Percentiles rank a stretch among this genome's conserved stretches.
These are phyloP conservation scores for Apiospora malaysiana DNA, from an alignment of 2,329 filamentous ascomycete genomes.

Conservation along the genomic window DNA sequence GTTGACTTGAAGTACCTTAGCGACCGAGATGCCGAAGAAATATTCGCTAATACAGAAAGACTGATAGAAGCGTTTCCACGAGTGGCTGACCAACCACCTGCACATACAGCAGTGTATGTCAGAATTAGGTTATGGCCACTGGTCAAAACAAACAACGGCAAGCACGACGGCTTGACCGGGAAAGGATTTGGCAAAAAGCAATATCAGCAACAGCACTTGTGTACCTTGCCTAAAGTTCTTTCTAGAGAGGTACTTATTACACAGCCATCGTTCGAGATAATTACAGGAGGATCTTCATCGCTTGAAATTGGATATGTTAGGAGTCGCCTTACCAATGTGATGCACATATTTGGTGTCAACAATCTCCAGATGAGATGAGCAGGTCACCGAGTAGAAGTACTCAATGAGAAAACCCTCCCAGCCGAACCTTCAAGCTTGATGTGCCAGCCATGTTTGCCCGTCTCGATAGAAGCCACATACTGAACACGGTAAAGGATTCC, in stretches of 20 bases:
- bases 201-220: not conserved
- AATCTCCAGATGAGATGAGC: not conserved
- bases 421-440: not conserved
- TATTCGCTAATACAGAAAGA: not conserved
- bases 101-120: not conserved
- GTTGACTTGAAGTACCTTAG: not conserved
- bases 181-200: constrained; percentile 2
- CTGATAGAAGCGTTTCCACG: not conserved
- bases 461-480: not conserved
- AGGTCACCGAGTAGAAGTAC: not conserved
- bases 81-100: not conserved
- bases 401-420: not conserved
- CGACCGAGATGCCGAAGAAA: not conserved
- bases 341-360: not conserved
- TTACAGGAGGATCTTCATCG: not conserved
- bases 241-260: too few relatives aligned
- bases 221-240: too few relatives aligned
- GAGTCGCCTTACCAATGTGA: not conserved
- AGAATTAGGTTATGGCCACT: not conserved
- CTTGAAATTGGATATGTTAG: not conserved
- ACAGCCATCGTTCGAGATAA: not conserved
- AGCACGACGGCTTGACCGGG: not conserved
- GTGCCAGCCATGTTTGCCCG: not conserved
- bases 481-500: not conserved
- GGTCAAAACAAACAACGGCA: not conserved